Evolutionary conservation across 441 rosid species (phyloP), one percentile per base, ranked within the genome.

Genomic region (Erodium texanum): DNA sequence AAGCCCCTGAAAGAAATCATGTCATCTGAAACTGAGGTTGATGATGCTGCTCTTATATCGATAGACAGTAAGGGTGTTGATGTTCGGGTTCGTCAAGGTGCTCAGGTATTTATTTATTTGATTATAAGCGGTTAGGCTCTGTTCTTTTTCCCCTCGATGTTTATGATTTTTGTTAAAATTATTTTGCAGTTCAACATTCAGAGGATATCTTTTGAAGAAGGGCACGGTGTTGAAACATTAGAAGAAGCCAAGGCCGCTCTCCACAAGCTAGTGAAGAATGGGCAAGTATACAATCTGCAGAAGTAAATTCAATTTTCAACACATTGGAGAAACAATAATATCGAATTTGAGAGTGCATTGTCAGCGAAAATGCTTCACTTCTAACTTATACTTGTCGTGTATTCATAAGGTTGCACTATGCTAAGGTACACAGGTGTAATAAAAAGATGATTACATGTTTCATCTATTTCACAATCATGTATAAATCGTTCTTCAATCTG

Each of bases 11-110:
- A 75, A 73, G 88, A 87, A 81, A 79, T 89, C 23, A 61, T 91
- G 61, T 85, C 91, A 0, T 66, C 67, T 0, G 96, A 87, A 72
- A 64, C 76, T 38, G 97, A 89, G 76, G 87, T 91, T 34, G 99
- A 92, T 36, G 99, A 91, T 75, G 99, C 88, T 67, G 97, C 99
- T 69, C 76, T 94, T 41, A 91, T 94, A 74, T 94, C 97, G 41
- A 87, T 94, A 74, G 99, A 94, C 79, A 89, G 99, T 82, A 94
- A 85, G 82, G 99, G 99, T 66, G 86, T 79, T 24, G 94, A 94
- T 79, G 79, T 91, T 45, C 83, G 99, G 20, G 90, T 94, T 62
- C 96, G 96, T 45, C 91, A 88, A 78, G 97, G 97, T 61, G 96
- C 97, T 73, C 96, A 91, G 93, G 99, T 93, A 86, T 69, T 11